Base-by-base conservation (phyloP, 2,329 filamentous ascomycete species). In the Aspergillus ruber region DNA sequence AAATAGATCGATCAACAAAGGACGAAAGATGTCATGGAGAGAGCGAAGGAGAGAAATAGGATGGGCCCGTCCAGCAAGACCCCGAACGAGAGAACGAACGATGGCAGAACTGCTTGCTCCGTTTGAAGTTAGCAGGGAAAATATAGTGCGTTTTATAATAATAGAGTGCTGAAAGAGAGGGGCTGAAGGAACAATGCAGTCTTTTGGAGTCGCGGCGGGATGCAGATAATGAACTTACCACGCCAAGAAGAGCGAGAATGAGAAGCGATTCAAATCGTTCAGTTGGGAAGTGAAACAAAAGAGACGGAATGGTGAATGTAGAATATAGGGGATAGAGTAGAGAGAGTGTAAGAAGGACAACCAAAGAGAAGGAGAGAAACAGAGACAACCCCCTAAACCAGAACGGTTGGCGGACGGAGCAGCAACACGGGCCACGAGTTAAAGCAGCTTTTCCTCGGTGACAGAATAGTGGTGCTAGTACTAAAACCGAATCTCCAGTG, bases 391-490 rank as follows among this genome's bases (percentile, higher is more conserved):
- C 33, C 33, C 33, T 35, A 35, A 35, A 20, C 35, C 35, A 39
- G 38, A 41, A 41, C 17, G 38, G 18, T 23, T 23, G 38, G 38
- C 8, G 18, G 38, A 23, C 38, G 18, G 38, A 41, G 21, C 21
- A 42, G 39, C 39, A 18, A 42, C 39, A 42, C 40, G 12, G 25
- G 40, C 40, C 40, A 25, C 36, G 36, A 39, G 36, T 23, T 42
- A 25, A 25, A 25, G 17, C 15, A 21, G 35, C 35, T 39, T 39
- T 18, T 39, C 18, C 10, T 15, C 18, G 13, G 18, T 42, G 39
- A 36, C 33, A 36, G 33, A 36, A 36, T 21, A 21, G 21, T 20
- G 20, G 3, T 20, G 4, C 20, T 20, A 4, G 20, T 27, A 9
- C 25, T 27, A 27, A 27, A 27, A 27, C 25, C 12, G 12, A 29